Evolutionary conservation across 2,329 filamentous ascomycete genomes (phyloP).

Genomic region (Trichoderma koningiopsis): DNA sequence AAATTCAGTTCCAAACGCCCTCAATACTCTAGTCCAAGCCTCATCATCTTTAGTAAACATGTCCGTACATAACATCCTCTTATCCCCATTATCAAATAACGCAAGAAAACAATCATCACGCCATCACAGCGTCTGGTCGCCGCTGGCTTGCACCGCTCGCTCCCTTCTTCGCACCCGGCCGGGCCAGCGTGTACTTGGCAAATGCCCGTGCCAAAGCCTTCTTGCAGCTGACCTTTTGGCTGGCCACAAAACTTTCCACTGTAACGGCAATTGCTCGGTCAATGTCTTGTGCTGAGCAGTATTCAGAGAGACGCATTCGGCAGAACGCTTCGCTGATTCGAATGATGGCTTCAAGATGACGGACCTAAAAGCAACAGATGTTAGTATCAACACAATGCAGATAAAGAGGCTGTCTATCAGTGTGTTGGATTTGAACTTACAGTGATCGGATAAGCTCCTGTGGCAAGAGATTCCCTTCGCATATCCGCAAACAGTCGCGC

Average conservation of each 20-base stretch:
- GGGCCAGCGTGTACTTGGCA: slow-evolving; percentile 80
- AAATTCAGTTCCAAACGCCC: slow-evolving; percentile 12
- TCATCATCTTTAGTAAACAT: background rate
- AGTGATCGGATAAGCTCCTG: slow-evolving; percentile 95
- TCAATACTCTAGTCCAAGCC: slow-evolving; percentile 1
- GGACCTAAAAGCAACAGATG: slow-evolving; percentile 62
- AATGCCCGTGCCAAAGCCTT: slow-evolving; percentile 93
- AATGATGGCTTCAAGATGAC: slow-evolving; percentile 97
- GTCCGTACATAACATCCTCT: background rate
- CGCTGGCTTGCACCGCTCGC: slow-evolving; percentile 33
- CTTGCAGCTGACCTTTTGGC: slow-evolving; percentile 97
- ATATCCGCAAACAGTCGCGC: slow-evolving; percentile 94
- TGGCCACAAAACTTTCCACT: slow-evolving; percentile 92
- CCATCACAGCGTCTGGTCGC: slow-evolving; percentile 36
- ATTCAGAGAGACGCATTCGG: slow-evolving; percentile 97
- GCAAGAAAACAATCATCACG: slow-evolving; percentile 26
- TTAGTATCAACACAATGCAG: slow-evolving; percentile 3
- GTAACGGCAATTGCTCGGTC: slow-evolving; percentile 97
- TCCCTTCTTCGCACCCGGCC: slow-evolving; percentile 46
- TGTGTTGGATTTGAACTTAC: slow-evolving; percentile 57
- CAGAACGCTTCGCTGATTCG: slow-evolving; percentile 92
- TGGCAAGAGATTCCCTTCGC: slow-evolving; percentile 88
- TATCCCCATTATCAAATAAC: background rate
- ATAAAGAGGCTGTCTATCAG: too few species aligned
- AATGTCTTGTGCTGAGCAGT: slow-evolving; percentile 86